Evolutionary conservation across 805 yeast genomes (phyloP), one percentile per base, ranked within the genome.

Genomic region (Candida ortonii): DNA sequence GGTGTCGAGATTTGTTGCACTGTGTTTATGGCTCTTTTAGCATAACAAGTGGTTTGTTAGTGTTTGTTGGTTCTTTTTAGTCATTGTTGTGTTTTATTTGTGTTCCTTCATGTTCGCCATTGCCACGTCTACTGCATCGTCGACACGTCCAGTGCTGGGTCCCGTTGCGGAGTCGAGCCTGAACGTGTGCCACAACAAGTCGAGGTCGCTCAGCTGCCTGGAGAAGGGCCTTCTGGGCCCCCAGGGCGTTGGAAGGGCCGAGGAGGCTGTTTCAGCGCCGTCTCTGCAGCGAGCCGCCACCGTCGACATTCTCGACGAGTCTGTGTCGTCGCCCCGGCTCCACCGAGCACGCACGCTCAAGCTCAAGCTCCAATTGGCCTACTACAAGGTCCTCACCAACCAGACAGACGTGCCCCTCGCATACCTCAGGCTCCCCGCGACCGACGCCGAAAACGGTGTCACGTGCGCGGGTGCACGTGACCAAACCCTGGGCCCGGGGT

Each of bases 381-480:
- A 70, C 46, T 74, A 66, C 52, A 75, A 73, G 47, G 66, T 68
- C 26, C 62, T 63, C 36, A 73, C 78, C 1, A 65, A 71, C 43
- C 78, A 73, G 49, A 57, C 59, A 1, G 47, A 50, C 6, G 59
- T 57, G 3, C 62, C 68, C 5, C 39, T 64, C 12, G 30, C 40
- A 16, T 52, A 55, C 13, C 51, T 67, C 28, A 47, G 58, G 37
- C 47, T 55, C n/a, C 42, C 45, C 6, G 41, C 24, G 15, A 11
- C 14, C n/a, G n/a, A n/a, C n/a, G n/a, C n/a, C 10, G 46, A 14
- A 33, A 19, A 16, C 33, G 18, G 28, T 22, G 21, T 15, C 9
- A 13, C 28, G 14, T 7, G 12, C 30, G 17, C n/a, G 22, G 19
- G 16, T 12, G 16, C 17, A 14, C 30, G 33, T n/a, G 39, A 32